Base-by-base conservation (phyloP, 2,329 filamentous ascomycete species). In the Alternaria gaisen region DNA sequence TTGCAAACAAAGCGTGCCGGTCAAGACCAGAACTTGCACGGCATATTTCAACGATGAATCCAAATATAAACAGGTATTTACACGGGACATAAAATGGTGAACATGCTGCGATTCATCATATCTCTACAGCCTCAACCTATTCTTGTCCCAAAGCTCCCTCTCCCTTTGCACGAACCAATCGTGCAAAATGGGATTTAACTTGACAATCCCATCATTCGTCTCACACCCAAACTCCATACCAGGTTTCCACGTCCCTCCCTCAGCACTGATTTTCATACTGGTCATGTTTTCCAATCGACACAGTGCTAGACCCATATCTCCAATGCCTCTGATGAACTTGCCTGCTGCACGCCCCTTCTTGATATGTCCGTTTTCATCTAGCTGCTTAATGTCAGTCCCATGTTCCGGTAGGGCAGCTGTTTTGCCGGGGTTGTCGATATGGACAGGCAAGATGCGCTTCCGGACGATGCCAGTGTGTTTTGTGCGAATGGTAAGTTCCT, bases 401-500 rank as follows among this genome's bases (percentile, higher is more conserved):
- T 69, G 36, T 79, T 84, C 52, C 16, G 64, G 60, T 81, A 83
- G 38, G 22, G 41, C 14, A 57, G 82, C 64, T 30, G 36, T 12
- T 12, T 24, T 65, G 20, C 3, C 50, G 57, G 67, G 24, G 67
- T 70, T 26, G 77, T 94, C 95, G 16, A 97, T 73, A 66, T 90
- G 81, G 34, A 94, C 89, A 0, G 95, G 95, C 53, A 99, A 78
- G 51, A 98, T 88, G 51, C 95, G 86, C 84, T 97, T 97, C 63
- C 95, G 86, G 41, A 99, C 92, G 16, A 99, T 92, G 22, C 95
- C 95, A 12, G 91, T 94, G 80, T 99, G 95, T 77, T 94, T 91
- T 1, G 95, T 99, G 42, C 95, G 90, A 67, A 98, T 97, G 1
- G 95, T 98, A 65, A 99, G 85, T 79, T 99, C 95, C 80, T 99